Base-by-base conservation (phyloP, 2,329 filamentous ascomycete genomes). In the Penicillium hesseltinei region DNA sequence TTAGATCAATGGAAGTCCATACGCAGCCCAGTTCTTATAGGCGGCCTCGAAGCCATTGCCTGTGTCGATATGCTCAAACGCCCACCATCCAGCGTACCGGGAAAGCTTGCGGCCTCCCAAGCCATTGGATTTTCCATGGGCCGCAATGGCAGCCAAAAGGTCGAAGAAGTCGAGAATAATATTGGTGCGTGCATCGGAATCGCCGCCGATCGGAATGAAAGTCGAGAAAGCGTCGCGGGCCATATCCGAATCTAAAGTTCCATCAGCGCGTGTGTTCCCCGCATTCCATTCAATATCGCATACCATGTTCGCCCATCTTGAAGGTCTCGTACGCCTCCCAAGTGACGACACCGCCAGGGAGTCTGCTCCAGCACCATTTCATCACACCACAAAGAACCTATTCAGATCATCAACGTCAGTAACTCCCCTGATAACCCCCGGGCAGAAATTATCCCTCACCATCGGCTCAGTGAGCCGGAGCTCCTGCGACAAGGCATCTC, bases 91-190 rank as follows among this genome's bases (percentile, higher is more conserved):
- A 40, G 93, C 94, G 83, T 96, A 91, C 64, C 94, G 86, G 10
- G 94, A 97, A 54, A 99, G 83, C 74, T 97, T 97, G 62, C 92
- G 87, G 27, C 94, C 94, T 59, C 92, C 91, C 62, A 99, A 85
- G 43, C 94, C 94, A 73, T 99, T 99, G 54, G 81, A 86, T 78
- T 97, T 97, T 65, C 91, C 91, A 69, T 97, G 91, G 15, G 94
- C 94, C 35, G 94, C 92, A 66, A 97, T 86, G 8, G 93, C 91
- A 4, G 93, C 87, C 44, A 99, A 78, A 0, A 99, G 85, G 67
- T 97, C 93, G 76, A 97, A 99, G 76, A 96, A 97, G 76, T 96
- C 90, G 69, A 95, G 92, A 57, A 97, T 93, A 70, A 99, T 97
- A 68, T 87, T 88, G 48, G 89, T 88, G 51, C 91, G 88, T 29